A percentile compares a stretch with the other conserved stretches of the same genome.
phyloP scores from a whole-genome alignment of 306 rosid genomes.

The Hylodesmum podocarpum region DNA sequence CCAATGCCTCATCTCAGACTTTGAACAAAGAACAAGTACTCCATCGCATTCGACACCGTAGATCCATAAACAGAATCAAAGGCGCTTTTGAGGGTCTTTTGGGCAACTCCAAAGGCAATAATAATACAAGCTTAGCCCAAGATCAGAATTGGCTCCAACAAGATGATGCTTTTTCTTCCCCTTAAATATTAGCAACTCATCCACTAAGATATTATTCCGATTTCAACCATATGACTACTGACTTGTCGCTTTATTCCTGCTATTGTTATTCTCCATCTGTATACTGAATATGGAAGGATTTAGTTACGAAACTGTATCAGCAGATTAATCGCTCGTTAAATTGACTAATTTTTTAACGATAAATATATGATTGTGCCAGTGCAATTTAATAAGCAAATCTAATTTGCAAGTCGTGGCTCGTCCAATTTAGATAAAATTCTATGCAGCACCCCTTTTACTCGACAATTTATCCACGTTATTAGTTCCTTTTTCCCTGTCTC shows the following conservation, averaged over 20 bases:
- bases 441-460: not conserved
- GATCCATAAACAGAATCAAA: constrained; percentile 50
- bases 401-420: not conserved
- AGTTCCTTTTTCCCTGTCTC: not conserved
- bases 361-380: not conserved
- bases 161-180: constrained; percentile 57
- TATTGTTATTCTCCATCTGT: not conserved
- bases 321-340: not conserved
- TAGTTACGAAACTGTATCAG: not conserved
- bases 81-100: constrained; percentile 42
- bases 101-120: constrained; percentile 26
- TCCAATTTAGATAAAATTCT: not conserved
- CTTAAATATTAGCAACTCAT: constrained; percentile 30
- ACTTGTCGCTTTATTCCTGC: not conserved
- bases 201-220: not conserved
- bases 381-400: not conserved
- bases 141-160: constrained; percentile 51
- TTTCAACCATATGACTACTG: not conserved
- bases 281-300: not conserved
- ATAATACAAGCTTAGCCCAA: constrained; percentile 6
- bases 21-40: constrained; percentile 64
- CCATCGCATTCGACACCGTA: constrained; percentile 60
- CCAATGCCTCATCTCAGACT: constrained; percentile 38
- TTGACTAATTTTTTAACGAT: not conserved
- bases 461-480: not conserved